phyloP scores from a whole-genome alignment of 805 yeast genomes.

The Groenewaldozyma salmanticensis region DNA sequence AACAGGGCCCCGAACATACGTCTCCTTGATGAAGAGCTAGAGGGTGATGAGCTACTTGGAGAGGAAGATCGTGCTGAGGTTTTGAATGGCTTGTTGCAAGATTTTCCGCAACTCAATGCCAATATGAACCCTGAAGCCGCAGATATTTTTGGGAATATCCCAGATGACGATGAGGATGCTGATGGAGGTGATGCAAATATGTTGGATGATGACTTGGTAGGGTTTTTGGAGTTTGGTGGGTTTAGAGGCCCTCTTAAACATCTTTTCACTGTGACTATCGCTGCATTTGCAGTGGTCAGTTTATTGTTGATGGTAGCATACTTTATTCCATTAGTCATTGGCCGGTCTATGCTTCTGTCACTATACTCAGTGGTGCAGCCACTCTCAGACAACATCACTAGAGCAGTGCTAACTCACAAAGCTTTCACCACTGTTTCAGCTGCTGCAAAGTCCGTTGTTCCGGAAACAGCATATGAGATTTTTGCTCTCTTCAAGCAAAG shows the following conservation, averaged over 20 bases:
- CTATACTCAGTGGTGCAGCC: background rate
- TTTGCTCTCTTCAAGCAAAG: background rate
- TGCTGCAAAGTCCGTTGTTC: too few relatives aligned
- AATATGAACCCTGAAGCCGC: too few relatives aligned
- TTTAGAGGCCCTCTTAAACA: background rate
- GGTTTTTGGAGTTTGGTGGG: background rate
- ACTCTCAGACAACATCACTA: background rate
- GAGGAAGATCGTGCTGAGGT: too few relatives aligned
- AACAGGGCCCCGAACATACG: too few relatives aligned
- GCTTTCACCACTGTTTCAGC: too few relatives aligned
- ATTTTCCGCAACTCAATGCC: too few relatives aligned
- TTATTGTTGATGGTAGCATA: background rate
- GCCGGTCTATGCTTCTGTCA: background rate
- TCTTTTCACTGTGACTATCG: background rate
- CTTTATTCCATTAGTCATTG: background rate
- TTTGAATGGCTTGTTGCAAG: too few relatives aligned
- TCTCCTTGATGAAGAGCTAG: too few relatives aligned
- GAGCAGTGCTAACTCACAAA: too few relatives aligned
- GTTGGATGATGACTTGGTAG: slow-evolving; percentile 4
- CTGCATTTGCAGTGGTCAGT: background rate
- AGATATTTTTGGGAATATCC: too few relatives aligned
- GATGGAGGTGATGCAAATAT: slow-evolving; percentile 9
- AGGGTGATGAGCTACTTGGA: too few relatives aligned
- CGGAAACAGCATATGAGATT: background rate
- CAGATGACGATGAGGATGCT: too few relatives aligned